phyloP scores from a whole-genome alignment of 1,139 yeast species.

The Arxiozyma heterogenica region DNA sequence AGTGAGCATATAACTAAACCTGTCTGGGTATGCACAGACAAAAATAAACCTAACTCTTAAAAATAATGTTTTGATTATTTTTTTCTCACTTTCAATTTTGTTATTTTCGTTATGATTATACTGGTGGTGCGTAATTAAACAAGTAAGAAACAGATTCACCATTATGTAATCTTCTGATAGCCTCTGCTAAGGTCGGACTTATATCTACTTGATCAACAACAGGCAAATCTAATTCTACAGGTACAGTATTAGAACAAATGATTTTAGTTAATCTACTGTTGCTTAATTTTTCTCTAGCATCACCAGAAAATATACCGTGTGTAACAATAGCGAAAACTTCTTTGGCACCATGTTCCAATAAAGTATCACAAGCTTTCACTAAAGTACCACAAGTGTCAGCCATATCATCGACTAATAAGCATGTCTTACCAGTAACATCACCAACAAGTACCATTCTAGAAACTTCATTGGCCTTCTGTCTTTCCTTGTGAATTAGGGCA shows the following conservation, averaged over 20 bases:
- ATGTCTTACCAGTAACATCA: slow-evolving; percentile 60
- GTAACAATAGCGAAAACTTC: slow-evolving; percentile 71
- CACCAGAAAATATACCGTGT: slow-evolving; percentile 69
- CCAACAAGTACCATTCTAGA: slow-evolving; percentile 74
- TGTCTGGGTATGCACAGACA: not conserved
- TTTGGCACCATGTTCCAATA: slow-evolving; percentile 57
- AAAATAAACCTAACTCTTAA: not conserved
- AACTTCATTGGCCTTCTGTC: slow-evolving; percentile 73
- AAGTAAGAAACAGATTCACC: slow-evolving; percentile 76
- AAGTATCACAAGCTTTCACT: slow-evolving; percentile 56
- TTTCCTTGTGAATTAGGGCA: slow-evolving; percentile 74
- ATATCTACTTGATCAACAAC: slow-evolving; percentile 62
- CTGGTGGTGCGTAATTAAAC: slow-evolving; percentile 42
- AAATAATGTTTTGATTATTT: not conserved
- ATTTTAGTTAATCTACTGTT: slow-evolving; percentile 51
- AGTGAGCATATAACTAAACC: not conserved
- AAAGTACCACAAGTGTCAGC: slow-evolving; percentile 80
- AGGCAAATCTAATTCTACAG: slow-evolving; percentile 52
- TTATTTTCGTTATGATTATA: not conserved
- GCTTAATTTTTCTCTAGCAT: slow-evolving; percentile 55
- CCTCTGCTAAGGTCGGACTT: slow-evolving; percentile 67
- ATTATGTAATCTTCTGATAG: slow-evolving; percentile 70
- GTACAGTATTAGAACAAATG: slow-evolving; percentile 71
- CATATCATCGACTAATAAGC: slow-evolving; percentile 72
- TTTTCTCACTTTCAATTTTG: not conserved